Percentiles rank a stretch among this genome's conserved stretches.
Evolutionary conservation across 345 rosid genomes (phyloP).

Genomic region (Citrus sinensis): DNA sequence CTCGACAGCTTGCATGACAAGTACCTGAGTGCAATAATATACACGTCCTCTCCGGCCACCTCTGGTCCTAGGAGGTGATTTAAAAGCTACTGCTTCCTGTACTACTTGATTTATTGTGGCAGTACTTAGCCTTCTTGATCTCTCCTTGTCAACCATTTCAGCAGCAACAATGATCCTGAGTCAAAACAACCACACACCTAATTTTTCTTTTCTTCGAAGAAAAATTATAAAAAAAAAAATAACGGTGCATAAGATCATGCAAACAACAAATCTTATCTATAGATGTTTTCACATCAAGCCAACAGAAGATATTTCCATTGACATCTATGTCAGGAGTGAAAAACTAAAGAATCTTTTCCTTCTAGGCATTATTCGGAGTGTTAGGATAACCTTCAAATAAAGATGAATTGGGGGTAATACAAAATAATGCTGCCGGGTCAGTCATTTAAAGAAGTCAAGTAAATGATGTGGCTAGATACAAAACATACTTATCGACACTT

Average conservation of each 20-base stretch:
- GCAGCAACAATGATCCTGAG: slow-evolving; percentile 83
- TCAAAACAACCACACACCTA: slow-evolving; percentile 1
- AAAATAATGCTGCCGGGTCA: not conserved
- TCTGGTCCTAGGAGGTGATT: slow-evolving; percentile 88
- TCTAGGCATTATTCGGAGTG: not conserved
- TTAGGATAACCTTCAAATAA: not conserved
- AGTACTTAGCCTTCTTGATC: slow-evolving; percentile 85
- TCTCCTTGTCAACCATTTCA: slow-evolving; percentile 74
- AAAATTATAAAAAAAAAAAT: too few species aligned
- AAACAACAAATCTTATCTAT: slow-evolving; percentile 4
- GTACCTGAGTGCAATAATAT: slow-evolving; percentile 92
- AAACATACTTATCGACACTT: slow-evolving; percentile 77
- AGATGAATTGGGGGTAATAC: not conserved
- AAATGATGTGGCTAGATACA: not conserved
- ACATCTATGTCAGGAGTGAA: not conserved
- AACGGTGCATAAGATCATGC: not conserved
- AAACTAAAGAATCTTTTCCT: not conserved
- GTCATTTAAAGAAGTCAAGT: not conserved
- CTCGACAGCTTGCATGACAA: not conserved
- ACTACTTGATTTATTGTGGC: slow-evolving; percentile 82
- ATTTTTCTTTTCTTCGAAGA: not conserved
- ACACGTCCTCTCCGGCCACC: slow-evolving; percentile 91
- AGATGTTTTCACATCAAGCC: not conserved
- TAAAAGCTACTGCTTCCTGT: slow-evolving; percentile 82
- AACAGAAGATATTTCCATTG: not conserved